These are phyloP conservation scores for Trichoderma endophyticum DNA, from an alignment of 2,329 filamentous ascomycete species.

Conservation along the genomic window DNA sequence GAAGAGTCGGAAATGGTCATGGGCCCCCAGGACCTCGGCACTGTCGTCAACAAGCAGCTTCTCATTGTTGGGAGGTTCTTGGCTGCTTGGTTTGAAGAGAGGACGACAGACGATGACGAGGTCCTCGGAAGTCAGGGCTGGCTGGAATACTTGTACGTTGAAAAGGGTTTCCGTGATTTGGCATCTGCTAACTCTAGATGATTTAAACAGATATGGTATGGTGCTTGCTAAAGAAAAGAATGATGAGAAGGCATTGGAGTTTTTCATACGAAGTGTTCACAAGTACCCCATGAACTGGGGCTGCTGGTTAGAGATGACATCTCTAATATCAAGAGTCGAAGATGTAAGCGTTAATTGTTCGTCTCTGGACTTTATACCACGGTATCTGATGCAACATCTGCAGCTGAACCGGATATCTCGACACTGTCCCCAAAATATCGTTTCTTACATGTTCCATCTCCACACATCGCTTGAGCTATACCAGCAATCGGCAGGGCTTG, in stretches of 20 bases:
- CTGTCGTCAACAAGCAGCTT: slow-evolving; percentile 81
- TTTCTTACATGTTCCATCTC: slow-evolving; percentile 91
- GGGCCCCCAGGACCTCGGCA: slow-evolving; percentile 84
- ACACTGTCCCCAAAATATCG: slow-evolving; percentile 81
- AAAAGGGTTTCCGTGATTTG: background rate
- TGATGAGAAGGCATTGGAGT: slow-evolving; percentile 77
- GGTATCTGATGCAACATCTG: slow-evolving; percentile 18
- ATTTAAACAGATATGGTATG: slow-evolving; percentile 67
- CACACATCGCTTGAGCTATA: slow-evolving; percentile 90
- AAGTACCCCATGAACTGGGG: slow-evolving; percentile 95
- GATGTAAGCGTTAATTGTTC: no score
- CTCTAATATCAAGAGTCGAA: slow-evolving; percentile 73
- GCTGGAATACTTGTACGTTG: slow-evolving; percentile 71
- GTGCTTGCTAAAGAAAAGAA: slow-evolving; percentile 89
- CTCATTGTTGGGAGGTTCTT: slow-evolving; percentile 70
- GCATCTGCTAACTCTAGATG: background rate
- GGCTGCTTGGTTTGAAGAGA: slow-evolving; percentile 74
- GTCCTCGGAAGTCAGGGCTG: slow-evolving; percentile 75
- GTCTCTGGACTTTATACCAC: no score
- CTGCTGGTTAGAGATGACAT: slow-evolving; percentile 89
- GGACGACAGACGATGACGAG: slow-evolving; percentile 56
- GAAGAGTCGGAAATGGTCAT: slow-evolving; percentile 98
- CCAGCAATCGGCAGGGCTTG: slow-evolving; percentile 73
- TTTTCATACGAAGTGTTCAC: slow-evolving; percentile 84
- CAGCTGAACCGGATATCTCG: slow-evolving; percentile 69